Percentiles rank a stretch among this genome's conserved stretches.
Conservation (phyloP, 2,329 filamentous ascomycete genomes). For the Colletotrichum chrysophilum region DNA sequence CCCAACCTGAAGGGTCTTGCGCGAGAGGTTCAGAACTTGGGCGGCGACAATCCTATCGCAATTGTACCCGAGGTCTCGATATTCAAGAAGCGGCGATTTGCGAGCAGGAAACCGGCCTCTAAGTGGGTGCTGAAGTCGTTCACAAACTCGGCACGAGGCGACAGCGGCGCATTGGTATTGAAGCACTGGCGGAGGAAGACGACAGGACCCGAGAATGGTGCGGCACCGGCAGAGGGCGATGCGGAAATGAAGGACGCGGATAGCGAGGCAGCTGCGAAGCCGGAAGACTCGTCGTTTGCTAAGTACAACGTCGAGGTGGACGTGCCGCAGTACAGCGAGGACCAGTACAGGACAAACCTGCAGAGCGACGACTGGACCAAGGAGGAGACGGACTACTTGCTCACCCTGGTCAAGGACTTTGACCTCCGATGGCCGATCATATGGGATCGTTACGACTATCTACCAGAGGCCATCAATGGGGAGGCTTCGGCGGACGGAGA, state of each 20-base stretch:
- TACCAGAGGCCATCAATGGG: constrained; percentile 48
- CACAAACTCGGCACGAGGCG: constrained; percentile 73
- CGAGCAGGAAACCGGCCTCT: constrained; percentile 59
- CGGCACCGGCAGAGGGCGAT: constrained; percentile 25
- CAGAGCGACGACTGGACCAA: constrained; percentile 82
- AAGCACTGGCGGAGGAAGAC: constrained; percentile 81
- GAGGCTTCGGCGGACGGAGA: constrained; percentile 51
- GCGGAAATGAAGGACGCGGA: constrained; percentile 38
- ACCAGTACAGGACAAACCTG: constrained; percentile 81
- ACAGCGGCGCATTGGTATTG: constrained; percentile 70
- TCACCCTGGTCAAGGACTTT: constrained; percentile 76
- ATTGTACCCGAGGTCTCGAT: constrained; percentile 65
- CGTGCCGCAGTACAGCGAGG: constrained; percentile 82
- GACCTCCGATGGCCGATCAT: constrained; percentile 92
- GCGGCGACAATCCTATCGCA: constrained; percentile 70
- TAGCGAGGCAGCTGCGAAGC: constrained; percentile 31
- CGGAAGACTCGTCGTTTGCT: constrained; percentile 72
- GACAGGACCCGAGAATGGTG: constrained; percentile 43
- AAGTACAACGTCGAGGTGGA: constrained; percentile 87
- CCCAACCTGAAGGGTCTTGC: constrained; percentile 68
- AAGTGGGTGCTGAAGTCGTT: constrained; percentile 76
- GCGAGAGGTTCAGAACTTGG: constrained; percentile 69
- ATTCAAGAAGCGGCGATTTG: constrained; percentile 64
- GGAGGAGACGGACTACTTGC: constrained; percentile 92
- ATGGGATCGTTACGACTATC: constrained; percentile 89